Evolutionary conservation across 148 eudicot genomes (phyloP), one percentile per base, ranked within the genome.

Genomic region (Nepenthes mirabilis): DNA sequence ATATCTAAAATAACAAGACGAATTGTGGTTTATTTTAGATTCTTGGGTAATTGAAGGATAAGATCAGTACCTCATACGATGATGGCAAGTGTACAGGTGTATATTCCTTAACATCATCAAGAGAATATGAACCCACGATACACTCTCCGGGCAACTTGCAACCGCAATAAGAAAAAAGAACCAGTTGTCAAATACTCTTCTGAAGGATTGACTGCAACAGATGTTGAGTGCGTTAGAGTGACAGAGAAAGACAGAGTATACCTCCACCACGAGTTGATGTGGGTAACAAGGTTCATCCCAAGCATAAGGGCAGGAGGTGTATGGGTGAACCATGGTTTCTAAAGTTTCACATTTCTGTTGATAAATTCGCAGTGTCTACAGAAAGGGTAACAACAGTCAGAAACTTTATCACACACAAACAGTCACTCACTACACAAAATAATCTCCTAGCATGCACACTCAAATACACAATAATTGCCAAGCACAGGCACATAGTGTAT

Each of bases 231-330:
- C 4, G 13, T 60, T 14, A 37, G n/a, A 13, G 37, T 2, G 54
- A 58, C 13, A 8, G 40, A 37, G 43, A 45, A 60, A 65, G 14
- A 52, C 9, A 65, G 10, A 47, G 40, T 70, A 59, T 73, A 91
- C 99, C 99, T 93, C 99, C 63, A 93, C 80, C 47, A 82, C 73
- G 47, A 93, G 91, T 51, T 95, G 82, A 67, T 89, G 99, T 12
- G 97, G 95, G 71, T 68, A 83, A 69, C 82, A 86, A 62, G 97
- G 99, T 72, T 93, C 99, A 76, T 93, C 99, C 99, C 99, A 93
- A 62, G 99, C 91, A 69, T 86, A 93, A 32, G 87, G 81, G 61
- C 88, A 82, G 52, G 97, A 86, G 9, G 87, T 82, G 79, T 93
- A 93, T 34, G 97, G 76, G 66, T 93, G 82, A 64, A 89, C 70